These are phyloP conservation scores for Diplodia corticola DNA, from an alignment of 2,329 filamentous ascomycete species.

Conservation along the genomic window DNA sequence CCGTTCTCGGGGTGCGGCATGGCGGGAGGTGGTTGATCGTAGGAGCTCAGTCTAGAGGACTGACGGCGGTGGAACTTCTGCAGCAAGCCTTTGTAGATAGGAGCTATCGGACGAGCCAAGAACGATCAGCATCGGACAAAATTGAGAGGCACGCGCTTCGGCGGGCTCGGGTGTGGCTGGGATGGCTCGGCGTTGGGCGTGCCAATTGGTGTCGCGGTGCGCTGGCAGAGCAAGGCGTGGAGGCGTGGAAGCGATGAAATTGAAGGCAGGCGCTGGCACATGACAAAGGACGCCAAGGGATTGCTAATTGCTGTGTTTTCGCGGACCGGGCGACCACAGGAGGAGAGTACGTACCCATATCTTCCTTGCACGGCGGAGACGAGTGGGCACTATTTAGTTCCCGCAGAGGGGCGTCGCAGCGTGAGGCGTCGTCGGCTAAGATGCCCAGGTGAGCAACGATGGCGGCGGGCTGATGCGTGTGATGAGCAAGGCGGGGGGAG, in stretches of 20 bases:
- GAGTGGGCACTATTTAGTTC: neutral
- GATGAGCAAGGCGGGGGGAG: neutral
- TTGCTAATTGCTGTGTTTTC: constrained; percentile 15
- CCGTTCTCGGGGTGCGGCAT: constrained; percentile 19
- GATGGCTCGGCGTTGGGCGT: neutral
- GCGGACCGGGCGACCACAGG: constrained; percentile 2
- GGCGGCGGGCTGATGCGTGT: neutral
- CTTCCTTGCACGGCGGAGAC: constrained; percentile 1
- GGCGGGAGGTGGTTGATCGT: neutral
- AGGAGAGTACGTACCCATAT: constrained; percentile 20
- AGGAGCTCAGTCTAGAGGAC: constrained; percentile 1
- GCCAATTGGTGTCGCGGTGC: neutral
- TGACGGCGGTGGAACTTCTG: constrained; percentile 22
- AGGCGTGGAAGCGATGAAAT: constrained; percentile 8
- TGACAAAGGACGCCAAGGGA: constrained; percentile 12
- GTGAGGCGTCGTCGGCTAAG: neutral
- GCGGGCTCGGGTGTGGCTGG: constrained; percentile 8
- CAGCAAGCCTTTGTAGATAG: constrained; percentile 19
- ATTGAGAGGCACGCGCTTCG: neutral
- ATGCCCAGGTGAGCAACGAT: neutral
- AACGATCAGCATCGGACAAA: constrained; percentile 15
- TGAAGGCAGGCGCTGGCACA: constrained; percentile 8
- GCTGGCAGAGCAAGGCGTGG: neutral
- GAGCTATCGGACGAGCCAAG: neutral
- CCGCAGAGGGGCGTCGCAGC: neutral